phyloP scores from a whole-genome alignment of 176 grass and related monocot genomes.

The Eragrostis nindensis region DNA sequence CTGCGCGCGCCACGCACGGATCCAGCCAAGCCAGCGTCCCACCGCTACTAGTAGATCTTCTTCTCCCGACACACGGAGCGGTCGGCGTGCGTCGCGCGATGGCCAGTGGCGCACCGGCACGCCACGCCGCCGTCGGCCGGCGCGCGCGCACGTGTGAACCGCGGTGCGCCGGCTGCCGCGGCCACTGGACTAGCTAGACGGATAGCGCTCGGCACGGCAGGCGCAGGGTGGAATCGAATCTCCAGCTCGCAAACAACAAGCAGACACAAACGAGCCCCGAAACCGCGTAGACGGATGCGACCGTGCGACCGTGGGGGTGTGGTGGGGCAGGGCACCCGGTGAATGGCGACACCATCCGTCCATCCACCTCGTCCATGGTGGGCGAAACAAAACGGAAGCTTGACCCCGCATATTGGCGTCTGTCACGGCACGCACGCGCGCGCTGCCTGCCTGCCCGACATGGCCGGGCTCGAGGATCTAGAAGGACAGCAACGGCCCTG shows the following conservation, averaged over 20 bases:
- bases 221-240: background rate
- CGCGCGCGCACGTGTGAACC: background rate
- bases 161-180: background rate
- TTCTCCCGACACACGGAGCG: background rate
- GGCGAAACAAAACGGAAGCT: background rate
- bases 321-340: background rate
- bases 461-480: background rate
- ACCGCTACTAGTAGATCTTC: background rate
- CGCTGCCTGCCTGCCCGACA: background rate
- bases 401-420: background rate
- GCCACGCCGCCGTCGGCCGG: background rate
- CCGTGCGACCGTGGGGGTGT: background rate
- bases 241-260: background rate
- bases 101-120: background rate
- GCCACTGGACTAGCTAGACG: background rate
- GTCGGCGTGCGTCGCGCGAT: background rate
- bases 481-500: background rate
- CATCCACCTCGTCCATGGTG: background rate
- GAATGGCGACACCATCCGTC: background rate
- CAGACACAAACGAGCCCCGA: background rate
- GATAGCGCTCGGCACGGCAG: background rate
- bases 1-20: slow-evolving; percentile 13
- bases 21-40: background rate
- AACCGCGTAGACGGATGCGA: slow-evolving; percentile 29
- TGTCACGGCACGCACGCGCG: too few relatives aligned